Conservation (phyloP, 1,284 basidiomycete species). For the Cryptococcus sp. region DNA sequence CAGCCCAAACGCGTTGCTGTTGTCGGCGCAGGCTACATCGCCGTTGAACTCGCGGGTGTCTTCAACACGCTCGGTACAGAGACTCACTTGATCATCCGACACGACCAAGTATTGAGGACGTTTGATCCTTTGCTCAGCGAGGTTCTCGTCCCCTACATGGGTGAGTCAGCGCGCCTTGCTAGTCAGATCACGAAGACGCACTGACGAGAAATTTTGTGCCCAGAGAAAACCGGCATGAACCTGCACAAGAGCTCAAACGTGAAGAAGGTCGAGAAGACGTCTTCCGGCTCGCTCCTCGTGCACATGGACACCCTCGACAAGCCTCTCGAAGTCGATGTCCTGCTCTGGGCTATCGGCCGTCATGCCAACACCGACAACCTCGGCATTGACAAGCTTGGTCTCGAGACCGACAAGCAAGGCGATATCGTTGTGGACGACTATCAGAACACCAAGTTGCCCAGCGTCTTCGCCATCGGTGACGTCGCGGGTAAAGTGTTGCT, state of each 20-base stretch:
- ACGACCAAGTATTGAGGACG: conserved; percentile 84
- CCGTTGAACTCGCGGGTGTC: conserved; percentile 89
- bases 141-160: conserved; percentile 88
- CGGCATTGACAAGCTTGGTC: conserved; percentile 74
- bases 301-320: conserved; percentile 68
- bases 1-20: conserved; percentile 93
- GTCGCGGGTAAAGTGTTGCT: conserved; percentile 87
- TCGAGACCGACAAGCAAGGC: conserved; percentile 75
- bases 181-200: too few species aligned
- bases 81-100: conserved; percentile 88
- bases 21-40: conserved; percentile 96
- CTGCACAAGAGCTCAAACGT: conserved; percentile 81
- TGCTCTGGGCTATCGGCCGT: conserved; percentile 96
- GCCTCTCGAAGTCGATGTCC: conserved; percentile 77
- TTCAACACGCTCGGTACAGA: conserved; percentile 84
- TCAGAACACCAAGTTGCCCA: conserved; percentile 75
- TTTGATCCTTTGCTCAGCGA: conserved; percentile 90
- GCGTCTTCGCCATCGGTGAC: conserved; percentile 85
- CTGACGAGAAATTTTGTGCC: not conserved
- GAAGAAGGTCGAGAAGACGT: conserved; percentile 70
- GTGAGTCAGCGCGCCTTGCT: conserved; percentile 26
- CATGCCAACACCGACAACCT: conserved; percentile 76
- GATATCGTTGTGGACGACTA: conserved; percentile 88
- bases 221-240: conserved; percentile 80
- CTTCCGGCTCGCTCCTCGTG: conserved; percentile 66